phyloP scores from a whole-genome alignment of 108 stramenopile genomes.

The Pseudonitzschia pungens region DNA sequence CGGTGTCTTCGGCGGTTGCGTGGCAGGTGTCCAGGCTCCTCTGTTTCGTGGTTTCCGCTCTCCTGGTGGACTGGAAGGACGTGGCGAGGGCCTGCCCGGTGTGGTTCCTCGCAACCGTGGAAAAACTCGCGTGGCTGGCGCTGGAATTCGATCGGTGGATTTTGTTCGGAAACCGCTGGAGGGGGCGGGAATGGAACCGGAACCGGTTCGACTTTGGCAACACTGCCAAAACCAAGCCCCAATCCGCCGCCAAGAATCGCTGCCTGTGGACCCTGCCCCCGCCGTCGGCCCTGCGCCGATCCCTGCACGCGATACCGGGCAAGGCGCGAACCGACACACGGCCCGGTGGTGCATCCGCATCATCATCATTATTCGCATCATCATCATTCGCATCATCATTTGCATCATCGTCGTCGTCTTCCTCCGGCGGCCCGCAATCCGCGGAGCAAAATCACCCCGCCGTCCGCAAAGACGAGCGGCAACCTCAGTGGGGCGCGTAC shows the following conservation, averaged over 20 bases:
- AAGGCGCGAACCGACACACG: not conserved
- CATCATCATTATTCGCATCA: no score
- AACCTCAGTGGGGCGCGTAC: constrained; percentile 25
- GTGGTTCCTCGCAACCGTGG: not conserved
- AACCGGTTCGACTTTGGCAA: constrained; percentile 27
- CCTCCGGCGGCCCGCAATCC: not conserved
- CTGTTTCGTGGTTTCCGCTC: not conserved
- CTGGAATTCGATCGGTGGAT: constrained; percentile 13
- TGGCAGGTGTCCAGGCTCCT: not conserved
- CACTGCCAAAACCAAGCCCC: not conserved
- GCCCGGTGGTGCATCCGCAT: no score
- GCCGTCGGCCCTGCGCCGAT: constrained; percentile 14
- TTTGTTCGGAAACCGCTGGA: constrained; percentile 26
- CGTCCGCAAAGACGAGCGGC: not conserved
- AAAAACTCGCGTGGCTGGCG: not conserved
- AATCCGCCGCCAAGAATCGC: not conserved
- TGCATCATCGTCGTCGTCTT: no score
- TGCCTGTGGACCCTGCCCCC: constrained; percentile 37
- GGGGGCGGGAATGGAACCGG: constrained; percentile 46
- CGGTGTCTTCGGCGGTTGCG: not conserved
- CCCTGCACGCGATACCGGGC: not conserved
- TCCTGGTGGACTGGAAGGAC: constrained; percentile 27
- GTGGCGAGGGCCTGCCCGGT: not conserved
- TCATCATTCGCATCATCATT: no score
- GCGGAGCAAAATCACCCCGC: not conserved